Base-by-base conservation (phyloP, 2,329 filamentous ascomycete species). In the Trichoderma citrinoviride region DNA sequence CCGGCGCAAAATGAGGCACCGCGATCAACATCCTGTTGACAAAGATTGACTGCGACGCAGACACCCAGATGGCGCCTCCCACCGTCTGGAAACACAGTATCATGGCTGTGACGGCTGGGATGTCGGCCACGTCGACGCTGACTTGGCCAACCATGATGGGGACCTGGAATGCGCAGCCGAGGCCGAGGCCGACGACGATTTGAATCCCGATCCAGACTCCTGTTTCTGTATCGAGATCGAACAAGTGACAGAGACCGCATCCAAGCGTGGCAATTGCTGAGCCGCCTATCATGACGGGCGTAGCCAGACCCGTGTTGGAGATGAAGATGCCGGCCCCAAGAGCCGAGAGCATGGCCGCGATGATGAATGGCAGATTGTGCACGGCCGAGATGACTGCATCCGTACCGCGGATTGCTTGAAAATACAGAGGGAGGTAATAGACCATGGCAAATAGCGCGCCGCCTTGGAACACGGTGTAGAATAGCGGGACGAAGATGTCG, bases 161-260 rank as follows among this genome's bases (percentile, higher is more conserved):
- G 7, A 76, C 76, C 70, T 83, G 81, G 65, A 81, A 77, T 25
- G 73, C 72, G 21, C 74, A 68, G n/a, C 81, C 81, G 67, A 79
- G 71, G n/a, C 78, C 82, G 41, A 77, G 73, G 57, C 81, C 81
- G 66, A 77, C 78, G 7, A 83, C 19, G 4, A 82, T 68, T 56
- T 72, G 70, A 49, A 71, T 72, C 6, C 72, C 70, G 52, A 73
- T 70, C 71, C 71, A 72, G 5, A 66, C 60, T 2, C 54, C 61
- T 3, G 46, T 29, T 12, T 58, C 23, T 1, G 69, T 68, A 23
- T 70, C 55, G 2, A 71, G 63, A 1, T 63, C 25, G 1, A 76
- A 66, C 0, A 78, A 81, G 10, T 76, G 78, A 21, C 82, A 69
- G 7, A 83, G 73, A 0, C 79, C 81, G 3, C 72, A 70, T 21